phyloP scores from a whole-genome alignment of 306 rosid genomes.

The Erythrophleum fordii region DNA sequence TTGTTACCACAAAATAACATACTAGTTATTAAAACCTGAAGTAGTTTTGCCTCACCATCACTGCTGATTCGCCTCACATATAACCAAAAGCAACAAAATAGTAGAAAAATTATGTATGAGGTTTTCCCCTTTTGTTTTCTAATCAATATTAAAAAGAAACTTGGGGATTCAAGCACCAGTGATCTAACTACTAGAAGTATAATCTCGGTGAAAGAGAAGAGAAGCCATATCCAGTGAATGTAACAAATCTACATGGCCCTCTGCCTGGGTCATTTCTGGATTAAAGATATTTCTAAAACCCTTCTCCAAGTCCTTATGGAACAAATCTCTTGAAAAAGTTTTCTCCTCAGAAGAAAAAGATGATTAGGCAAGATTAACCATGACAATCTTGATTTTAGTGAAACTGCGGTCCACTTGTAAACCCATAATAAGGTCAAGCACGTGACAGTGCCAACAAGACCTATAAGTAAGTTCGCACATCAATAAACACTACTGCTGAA shows the following conservation, averaged over 20 bases:
- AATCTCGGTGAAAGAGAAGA: background rate
- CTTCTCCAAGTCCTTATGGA: background rate
- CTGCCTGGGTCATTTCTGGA: background rate
- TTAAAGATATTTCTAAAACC: background rate
- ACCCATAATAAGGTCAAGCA: background rate
- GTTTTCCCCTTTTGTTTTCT: background rate
- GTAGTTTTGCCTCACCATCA: background rate
- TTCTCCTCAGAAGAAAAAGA: too few species aligned
- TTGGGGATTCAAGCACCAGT: background rate
- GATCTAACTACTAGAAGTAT: background rate
- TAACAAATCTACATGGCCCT: too few species aligned
- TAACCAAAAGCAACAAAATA: background rate
- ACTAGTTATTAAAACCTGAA: too few species aligned
- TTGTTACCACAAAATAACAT: background rate
- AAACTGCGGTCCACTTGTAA: background rate
- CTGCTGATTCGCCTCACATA: background rate
- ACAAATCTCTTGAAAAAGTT: background rate
- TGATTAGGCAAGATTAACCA: too few species aligned
- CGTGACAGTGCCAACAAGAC: background rate
- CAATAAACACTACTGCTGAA: background rate
- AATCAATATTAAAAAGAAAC: background rate
- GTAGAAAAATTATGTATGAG: background rate
- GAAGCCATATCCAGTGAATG: background rate
- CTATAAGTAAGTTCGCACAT: background rate
- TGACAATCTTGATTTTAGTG: too few species aligned